Conservation (phyloP, 495 filamentous ascomycete genomes). For the Mycothermus thermophilus region DNA sequence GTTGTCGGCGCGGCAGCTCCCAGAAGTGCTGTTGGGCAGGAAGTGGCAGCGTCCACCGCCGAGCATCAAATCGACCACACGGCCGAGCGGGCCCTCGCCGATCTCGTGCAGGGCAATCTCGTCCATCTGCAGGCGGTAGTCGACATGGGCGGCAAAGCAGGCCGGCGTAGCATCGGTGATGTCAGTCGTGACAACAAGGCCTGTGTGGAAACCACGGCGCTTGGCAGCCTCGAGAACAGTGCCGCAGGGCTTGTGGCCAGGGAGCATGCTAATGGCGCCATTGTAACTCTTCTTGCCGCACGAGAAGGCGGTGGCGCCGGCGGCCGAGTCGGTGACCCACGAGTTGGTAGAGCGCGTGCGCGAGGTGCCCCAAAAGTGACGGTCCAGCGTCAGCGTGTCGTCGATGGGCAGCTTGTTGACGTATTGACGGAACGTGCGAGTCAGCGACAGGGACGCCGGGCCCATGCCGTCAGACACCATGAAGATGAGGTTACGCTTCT, state of each 20-base stretch:
- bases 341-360: slow-evolving; percentile 69
- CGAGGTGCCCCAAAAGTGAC: slow-evolving; percentile 76
- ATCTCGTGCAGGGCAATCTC: slow-evolving; percentile 83
- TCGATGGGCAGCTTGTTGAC: slow-evolving; percentile 49
- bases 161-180: slow-evolving; percentile 97
- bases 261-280: slow-evolving; percentile 80
- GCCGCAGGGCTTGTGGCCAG: slow-evolving; percentile 74
- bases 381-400: slow-evolving; percentile 64
- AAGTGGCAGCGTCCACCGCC: slow-evolving; percentile 93
- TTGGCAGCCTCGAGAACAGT: slow-evolving; percentile 93
- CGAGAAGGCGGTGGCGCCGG: slow-evolving; percentile 90
- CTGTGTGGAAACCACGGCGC: slow-evolving; percentile 78
- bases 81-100: slow-evolving; percentile 66
- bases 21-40: slow-evolving; percentile 59
- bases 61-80: slow-evolving; percentile 78
- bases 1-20: slow-evolving; percentile 64
- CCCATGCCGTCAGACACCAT: slow-evolving; percentile 99
- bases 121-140: slow-evolving; percentile 66
- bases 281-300: slow-evolving; percentile 92
- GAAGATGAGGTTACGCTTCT: slow-evolving; percentile 88
- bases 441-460: slow-evolving; percentile 73
- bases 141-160: slow-evolving; percentile 84
- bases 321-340: slow-evolving; percentile 86
- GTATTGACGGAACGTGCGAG: slow-evolving; percentile 66
- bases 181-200: slow-evolving; percentile 86